Percentiles rank a stretch among this genome's conserved stretches.
These are phyloP conservation scores for Boeremia exigua DNA, from an alignment of 2,329 filamentous ascomycete genomes.

Conservation along the genomic window DNA sequence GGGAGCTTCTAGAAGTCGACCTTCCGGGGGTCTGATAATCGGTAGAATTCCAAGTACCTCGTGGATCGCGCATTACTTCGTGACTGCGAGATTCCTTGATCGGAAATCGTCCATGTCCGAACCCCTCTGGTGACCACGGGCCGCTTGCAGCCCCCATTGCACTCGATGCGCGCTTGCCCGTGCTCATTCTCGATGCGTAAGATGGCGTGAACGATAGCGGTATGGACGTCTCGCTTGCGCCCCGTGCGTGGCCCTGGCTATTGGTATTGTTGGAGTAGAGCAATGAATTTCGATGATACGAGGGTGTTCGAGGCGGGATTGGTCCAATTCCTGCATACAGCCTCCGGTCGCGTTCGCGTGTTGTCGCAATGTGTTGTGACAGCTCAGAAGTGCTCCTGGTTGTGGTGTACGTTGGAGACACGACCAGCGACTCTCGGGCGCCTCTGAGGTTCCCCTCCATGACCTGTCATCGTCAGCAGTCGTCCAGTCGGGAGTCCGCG, in stretches of 20 bases:
- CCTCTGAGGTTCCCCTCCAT: constrained; percentile 92
- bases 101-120: constrained; percentile 44
- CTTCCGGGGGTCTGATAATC: constrained; percentile 40
- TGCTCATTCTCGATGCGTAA: constrained; percentile 31
- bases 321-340: constrained; percentile 46
- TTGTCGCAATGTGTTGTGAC: constrained; percentile 41
- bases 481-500: constrained; percentile 4
- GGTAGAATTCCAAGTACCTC: constrained; percentile 29
- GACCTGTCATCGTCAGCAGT: constrained; percentile 62
- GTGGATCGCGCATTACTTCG: constrained; percentile 48
- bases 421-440: constrained; percentile 72
- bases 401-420: constrained; percentile 58
- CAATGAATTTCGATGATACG: constrained; percentile 40
- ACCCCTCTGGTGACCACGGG: constrained; percentile 46
- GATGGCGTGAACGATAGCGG: constrained; percentile 42
- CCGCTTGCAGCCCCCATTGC: constrained; percentile 47
- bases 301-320: constrained; percentile 41
- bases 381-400: constrained; percentile 39
- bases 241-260: constrained; percentile 47
- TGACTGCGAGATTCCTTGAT: constrained; percentile 49
- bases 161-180: constrained; percentile 48
- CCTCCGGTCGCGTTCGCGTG: constrained; percentile 44
- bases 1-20: constrained; percentile 49
- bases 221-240: constrained; percentile 51
- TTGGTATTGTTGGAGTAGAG: constrained; percentile 30